Conservation (phyloP, 208 protist species). For the Wallacemonas sp. region DNA sequence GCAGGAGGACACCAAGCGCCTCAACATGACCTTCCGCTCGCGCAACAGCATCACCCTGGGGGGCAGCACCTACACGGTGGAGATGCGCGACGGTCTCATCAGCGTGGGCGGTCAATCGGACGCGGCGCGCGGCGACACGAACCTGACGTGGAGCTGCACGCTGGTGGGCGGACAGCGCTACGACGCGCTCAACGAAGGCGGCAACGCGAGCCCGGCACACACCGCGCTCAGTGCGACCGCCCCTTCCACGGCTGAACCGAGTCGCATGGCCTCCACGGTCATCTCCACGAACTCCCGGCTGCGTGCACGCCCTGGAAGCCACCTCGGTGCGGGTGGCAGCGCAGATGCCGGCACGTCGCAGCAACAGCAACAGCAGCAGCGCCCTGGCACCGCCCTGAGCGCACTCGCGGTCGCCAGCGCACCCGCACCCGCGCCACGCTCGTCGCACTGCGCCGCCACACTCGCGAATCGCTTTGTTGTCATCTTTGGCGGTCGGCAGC, state of each 20-base stretch:
- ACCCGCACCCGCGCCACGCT: conserved; percentile 42
- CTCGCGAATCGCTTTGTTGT: conserved; percentile 69
- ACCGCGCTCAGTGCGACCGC: too few relatives aligned
- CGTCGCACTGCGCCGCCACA: conserved; percentile 57
- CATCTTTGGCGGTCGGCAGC: conserved; percentile 60
- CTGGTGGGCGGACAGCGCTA: neutral
- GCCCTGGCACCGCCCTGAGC: too few relatives aligned
- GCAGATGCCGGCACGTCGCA: too few relatives aligned
- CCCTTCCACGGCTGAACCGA: neutral
- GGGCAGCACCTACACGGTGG: neutral
- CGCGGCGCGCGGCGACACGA: neutral
- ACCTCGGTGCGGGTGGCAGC: too few relatives aligned
- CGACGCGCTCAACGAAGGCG: neutral
- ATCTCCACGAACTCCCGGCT: neutral
- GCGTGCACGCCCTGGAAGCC: conserved; percentile 4
- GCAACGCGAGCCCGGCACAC: too few relatives aligned
- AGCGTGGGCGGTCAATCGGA: neutral
- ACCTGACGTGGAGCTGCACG: neutral
- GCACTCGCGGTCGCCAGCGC: conserved; percentile 11
- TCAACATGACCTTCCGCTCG: conserved; percentile 12
- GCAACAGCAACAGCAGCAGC: too few relatives aligned
- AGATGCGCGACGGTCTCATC: conserved; percentile 13
- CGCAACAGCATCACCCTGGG: conserved; percentile 14
- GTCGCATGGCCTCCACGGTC: neutral
- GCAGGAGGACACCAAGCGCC: conserved; percentile 3